Base-by-base conservation (phyloP, 352 stramenopile genomes). In the Blastocystis sp. region DNA sequence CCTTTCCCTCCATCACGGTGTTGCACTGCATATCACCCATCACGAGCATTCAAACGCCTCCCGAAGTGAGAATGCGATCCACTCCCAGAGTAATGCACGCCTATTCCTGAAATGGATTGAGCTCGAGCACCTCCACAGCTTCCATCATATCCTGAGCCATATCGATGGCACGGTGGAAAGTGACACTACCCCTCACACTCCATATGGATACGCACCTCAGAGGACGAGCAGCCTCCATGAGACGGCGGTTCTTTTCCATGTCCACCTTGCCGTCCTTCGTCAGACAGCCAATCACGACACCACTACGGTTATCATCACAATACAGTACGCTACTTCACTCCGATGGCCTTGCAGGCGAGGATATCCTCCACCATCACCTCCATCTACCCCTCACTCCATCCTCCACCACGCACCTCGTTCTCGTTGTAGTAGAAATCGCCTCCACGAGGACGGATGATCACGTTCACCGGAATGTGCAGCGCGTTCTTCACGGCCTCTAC, bases 401-500 rank as follows among this genome's bases (percentile, higher is more conserved):
- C n/a, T 19, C 7, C 7, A 69, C 17, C 10, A 69, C 7, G n/a
- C 21, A 69, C 62, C 28, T 78, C 69, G 41, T 78, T 65, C 53
- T 78, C 69, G 28, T 78, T 78, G 53, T 67, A 78, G 19, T 40
- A 65, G 28, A 78, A 78, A 65, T 78, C 69, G 28, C 69, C 69
- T 40, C 69, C 69, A 40, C 69, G 43, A n/a, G 69, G 69, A 78
- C 69, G 69, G 53, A 78, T 78, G 41, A 78, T 78, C 69, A 78
- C 69, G 28, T 78, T 78, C 19, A 78, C 69, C 10, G 69, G 69
- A 78, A 78, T 78, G 10, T 17, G 41, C 10, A 78, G 21, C 43
- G 69, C 21, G 19, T 78, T 38, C 53, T 67, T 65, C 28, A 78
- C 53, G 10, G 28, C 17, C 69, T 78, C 62, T 69, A 21, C 34